Conservation (phyloP, 2,329 filamentous ascomycete species). For the Ambrosiella beaveri region DNA sequence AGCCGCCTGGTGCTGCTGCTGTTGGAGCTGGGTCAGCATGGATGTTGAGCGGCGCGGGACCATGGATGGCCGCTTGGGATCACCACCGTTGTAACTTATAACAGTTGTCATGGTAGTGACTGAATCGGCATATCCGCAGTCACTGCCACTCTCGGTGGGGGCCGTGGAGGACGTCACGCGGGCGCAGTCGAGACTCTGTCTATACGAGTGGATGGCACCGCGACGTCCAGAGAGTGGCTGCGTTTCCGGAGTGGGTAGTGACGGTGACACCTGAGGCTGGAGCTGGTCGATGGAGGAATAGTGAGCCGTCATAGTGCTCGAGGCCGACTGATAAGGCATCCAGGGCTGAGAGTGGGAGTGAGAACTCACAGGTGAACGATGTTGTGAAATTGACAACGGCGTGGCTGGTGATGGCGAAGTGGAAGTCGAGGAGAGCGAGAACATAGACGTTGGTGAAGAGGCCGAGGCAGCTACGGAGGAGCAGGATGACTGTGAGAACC, state of each 20-base stretch:
- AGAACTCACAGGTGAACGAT: background rate
- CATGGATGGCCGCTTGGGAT: conserved; percentile 5
- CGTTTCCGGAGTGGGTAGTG: conserved; percentile 4
- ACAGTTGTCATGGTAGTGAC: conserved; percentile 7
- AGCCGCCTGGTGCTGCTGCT: conserved; percentile 1
- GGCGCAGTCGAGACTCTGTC: conserved; percentile 5
- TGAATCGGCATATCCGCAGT: conserved; percentile 7
- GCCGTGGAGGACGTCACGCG: conserved; percentile 1
- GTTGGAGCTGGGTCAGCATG: conserved; percentile 7
- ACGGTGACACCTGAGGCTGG: background rate
- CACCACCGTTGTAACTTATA: background rate
- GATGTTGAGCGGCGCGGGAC: conserved; percentile 11
- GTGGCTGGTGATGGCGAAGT: background rate
- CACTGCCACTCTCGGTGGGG: conserved; percentile 7
- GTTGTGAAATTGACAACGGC: background rate
- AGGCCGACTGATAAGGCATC: conserved; percentile 4
- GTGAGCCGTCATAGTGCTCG: background rate
- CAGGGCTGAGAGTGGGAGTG: conserved; percentile 1
- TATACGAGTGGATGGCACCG: conserved; percentile 5
- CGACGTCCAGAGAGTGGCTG: conserved; percentile 5
- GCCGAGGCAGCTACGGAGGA: background rate
- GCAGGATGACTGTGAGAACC: background rate
- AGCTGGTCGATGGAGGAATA: background rate
- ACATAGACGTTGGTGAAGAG: background rate
- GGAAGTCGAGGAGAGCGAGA: background rate